Evolutionary conservation across 352 stramenopile species (phyloP).

Genomic region (Globisporangium middletonii): DNA sequence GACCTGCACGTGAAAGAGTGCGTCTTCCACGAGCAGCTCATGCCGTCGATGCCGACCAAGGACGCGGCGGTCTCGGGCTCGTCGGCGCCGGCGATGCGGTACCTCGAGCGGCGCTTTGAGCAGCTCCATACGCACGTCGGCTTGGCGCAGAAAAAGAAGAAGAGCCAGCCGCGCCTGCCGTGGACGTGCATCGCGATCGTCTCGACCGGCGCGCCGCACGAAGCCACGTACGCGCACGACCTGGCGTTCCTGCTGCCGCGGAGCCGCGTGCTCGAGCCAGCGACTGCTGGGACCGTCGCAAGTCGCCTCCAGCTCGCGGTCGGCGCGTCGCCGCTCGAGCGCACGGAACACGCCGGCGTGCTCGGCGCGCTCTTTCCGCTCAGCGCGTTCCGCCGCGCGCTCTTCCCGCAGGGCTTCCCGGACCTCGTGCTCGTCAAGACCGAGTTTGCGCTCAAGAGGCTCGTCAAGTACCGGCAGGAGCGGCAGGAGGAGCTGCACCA

Average conservation of each 20-base stretch:
- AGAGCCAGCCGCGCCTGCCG: conserved; percentile 26
- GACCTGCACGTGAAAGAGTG: conserved; percentile 62
- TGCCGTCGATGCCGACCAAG: conserved; percentile 22
- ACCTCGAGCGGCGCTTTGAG: conserved; percentile 60
- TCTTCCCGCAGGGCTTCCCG: conserved; percentile 43
- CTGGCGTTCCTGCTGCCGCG: conserved; percentile 51
- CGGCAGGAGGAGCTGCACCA: conserved; percentile 31
- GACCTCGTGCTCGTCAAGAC: conserved; percentile 64
- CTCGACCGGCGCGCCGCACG: conserved; percentile 19
- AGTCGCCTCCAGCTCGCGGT: conserved; percentile 43
- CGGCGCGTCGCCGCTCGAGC: conserved; percentile 16
- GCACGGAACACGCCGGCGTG: conserved; percentile 24
- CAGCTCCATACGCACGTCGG: conserved; percentile 30
- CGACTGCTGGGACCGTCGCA: conserved; percentile 21
- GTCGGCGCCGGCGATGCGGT: conserved; percentile 27
- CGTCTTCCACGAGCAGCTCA: conserved; percentile 46
- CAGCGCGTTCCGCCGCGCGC: background rate
- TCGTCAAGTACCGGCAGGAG: conserved; percentile 49
- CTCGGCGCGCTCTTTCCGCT: conserved; percentile 32
- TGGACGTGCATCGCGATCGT: conserved; percentile 65
- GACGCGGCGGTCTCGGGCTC: background rate
- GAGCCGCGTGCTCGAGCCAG: conserved; percentile 34
- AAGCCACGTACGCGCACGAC: conserved; percentile 25
- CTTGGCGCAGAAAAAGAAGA: conserved; percentile 17
- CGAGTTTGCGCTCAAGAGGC: conserved; percentile 47